Conservation (phyloP, 495 filamentous ascomycete species). For the Cladorrhinum samala region DNA sequence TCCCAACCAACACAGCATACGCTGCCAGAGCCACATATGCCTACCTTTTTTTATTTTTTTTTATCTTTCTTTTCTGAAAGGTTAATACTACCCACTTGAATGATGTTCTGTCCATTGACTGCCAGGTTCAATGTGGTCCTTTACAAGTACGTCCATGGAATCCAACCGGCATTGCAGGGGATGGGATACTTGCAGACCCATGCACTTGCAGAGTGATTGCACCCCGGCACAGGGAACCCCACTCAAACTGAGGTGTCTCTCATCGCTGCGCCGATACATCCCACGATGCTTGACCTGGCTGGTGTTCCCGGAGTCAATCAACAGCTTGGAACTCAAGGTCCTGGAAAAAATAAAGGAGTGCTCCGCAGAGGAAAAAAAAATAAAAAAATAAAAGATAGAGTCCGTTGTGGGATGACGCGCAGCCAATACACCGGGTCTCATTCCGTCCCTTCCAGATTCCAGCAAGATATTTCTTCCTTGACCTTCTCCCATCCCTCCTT, state of each 20-base stretch:
- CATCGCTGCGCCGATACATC: not conserved
- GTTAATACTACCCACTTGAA: too few species aligned
- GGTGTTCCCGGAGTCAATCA: too few species aligned
- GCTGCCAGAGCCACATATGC: not conserved
- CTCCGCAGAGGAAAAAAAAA: not conserved
- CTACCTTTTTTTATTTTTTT: too few species aligned
- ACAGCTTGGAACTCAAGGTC: not conserved
- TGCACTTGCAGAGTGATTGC: not conserved
- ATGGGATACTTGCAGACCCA: not conserved
- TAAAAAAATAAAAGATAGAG: not conserved
- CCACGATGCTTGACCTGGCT: too few species aligned
- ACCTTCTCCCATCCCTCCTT: not conserved
- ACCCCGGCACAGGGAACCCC: not conserved
- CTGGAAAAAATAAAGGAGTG: not conserved
- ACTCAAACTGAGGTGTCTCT: not conserved
- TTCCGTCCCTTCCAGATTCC: too few species aligned
- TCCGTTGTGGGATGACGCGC: not conserved
- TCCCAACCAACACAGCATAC: not conserved
- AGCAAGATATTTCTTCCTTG: not conserved
- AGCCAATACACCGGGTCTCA: not conserved
- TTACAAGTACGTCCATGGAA: not conserved
- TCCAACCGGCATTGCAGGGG: not conserved
- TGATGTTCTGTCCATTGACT: too few species aligned
- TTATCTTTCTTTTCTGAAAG: too few species aligned
- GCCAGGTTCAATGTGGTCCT: not conserved